Conservation (phyloP, 768 basidiomycete genomes). For the Cantharellus anzutake region DNA sequence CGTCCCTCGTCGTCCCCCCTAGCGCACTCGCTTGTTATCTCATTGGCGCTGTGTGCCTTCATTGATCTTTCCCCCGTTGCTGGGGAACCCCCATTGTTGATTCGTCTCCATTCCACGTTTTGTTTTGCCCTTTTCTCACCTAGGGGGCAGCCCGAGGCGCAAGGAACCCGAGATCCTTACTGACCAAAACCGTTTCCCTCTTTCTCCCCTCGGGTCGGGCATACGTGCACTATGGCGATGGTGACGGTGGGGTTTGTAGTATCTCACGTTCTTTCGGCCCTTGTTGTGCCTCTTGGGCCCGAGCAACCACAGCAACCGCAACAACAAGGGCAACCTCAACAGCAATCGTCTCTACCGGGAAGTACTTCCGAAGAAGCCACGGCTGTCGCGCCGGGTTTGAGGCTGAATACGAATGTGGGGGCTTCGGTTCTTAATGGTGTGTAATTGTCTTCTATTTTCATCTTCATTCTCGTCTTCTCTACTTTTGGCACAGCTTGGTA, state of each 20-base stretch:
- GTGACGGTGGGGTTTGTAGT: neutral
- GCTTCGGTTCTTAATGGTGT: too few relatives aligned
- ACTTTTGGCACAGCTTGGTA: neutral
- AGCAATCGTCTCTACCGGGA: neutral
- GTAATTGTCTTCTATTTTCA: neutral
- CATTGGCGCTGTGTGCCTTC: neutral
- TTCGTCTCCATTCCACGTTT: too few relatives aligned
- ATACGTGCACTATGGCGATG: neutral
- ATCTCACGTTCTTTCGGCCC: neutral
- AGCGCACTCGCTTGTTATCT: neutral
- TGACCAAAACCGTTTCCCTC: too few relatives aligned
- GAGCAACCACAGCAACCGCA: neutral
- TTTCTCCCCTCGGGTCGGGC: neutral
- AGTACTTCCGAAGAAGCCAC: neutral
- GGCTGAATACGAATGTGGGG: too few relatives aligned
- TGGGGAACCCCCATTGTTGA: too few relatives aligned
- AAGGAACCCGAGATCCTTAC: too few relatives aligned
- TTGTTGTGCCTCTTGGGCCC: neutral
- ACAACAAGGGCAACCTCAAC: neutral
- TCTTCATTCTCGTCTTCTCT: neutral
- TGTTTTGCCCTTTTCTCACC: too few relatives aligned
- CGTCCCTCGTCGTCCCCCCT: neutral
- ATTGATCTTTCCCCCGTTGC: neutral
- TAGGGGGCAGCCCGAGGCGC: too few relatives aligned
- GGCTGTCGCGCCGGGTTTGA: too few relatives aligned